Base-by-base conservation (phyloP, 768 basidiomycete species). In the Termitomyces eurrhizus region DNA sequence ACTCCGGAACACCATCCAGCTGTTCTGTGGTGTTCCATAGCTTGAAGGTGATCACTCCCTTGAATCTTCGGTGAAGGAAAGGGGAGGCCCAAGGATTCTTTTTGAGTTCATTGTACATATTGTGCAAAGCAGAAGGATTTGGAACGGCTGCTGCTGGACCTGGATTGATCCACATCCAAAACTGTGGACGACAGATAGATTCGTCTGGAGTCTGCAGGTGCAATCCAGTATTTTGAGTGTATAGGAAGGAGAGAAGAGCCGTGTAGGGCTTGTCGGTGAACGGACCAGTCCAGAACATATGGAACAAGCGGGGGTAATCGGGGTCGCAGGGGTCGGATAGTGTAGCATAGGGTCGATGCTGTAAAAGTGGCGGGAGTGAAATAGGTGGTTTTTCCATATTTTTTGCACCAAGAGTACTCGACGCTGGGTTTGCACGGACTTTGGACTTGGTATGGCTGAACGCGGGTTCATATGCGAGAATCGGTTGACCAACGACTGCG, bases 201-300 rank as follows among this genome's bases (percentile, higher is more conserved):
- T 85, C 77, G n/a, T 73, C 70, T 4, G 79, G 73, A 62, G 80
- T 77, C 56, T 83, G 78, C 26, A 85, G 72, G 66, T 96, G 88
- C 29, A 99, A 79, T 14, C 90, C 93, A 16, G 90, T 83, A 69
- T 97, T 97, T 72, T 99, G 97, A 3, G 96, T 97, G 77, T 88
- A 98, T 39, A 98, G 82, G 80, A 94, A 99, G 18, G 95, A 97
- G 26, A 96, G 79, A 49, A 98, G 80, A 1, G 96, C 94, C 61
- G 94, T 85, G 79, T 99, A 98, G 2, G 97, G 97, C 73, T 98
- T 98, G 79, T 99, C 97, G 9, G 95, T 97, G 78, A 99, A 98
- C 1, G 93, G 89, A 0, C 97, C 96, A 1, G 95, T 92, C 96
- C 97, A 98, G 79, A 97, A 99, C 88, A 98, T 97, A 74, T 99